Percentiles rank a stretch among this genome's conserved stretches.
Evolutionary conservation across 129 eudicot genomes (phyloP).

Genomic region (sunflower (Helianthus annuus)): HanXRQr2.0-SUNRISE NC_035441.2:172175127-172175626

Average conservation of each 20-base stretch:
- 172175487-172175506: neutral
- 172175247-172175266: conserved; percentile 2
- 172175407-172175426: conserved; percentile 11
- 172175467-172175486: neutral
- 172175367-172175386: conserved; percentile 4
- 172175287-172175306: conserved; percentile 9
- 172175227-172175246: conserved; percentile 5
- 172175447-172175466: neutral
- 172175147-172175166: conserved; percentile 12
- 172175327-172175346: neutral
- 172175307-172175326: conserved; percentile 11
- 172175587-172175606: neutral
- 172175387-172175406: conserved; percentile 11
- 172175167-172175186: neutral
- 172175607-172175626: neutral
- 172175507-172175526: neutral
- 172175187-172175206: conserved; percentile 13
- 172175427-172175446: neutral
- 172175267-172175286: neutral
- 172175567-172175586: neutral
- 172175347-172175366: neutral
- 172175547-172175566: neutral
- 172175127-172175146: neutral
- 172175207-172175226: conserved; percentile 2
- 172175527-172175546: neutral